Evolutionary conservation across 2,329 filamentous ascomycete genomes (phyloP), one percentile per base, ranked within the genome.

Genomic region (Fusarium clavum): DNA sequence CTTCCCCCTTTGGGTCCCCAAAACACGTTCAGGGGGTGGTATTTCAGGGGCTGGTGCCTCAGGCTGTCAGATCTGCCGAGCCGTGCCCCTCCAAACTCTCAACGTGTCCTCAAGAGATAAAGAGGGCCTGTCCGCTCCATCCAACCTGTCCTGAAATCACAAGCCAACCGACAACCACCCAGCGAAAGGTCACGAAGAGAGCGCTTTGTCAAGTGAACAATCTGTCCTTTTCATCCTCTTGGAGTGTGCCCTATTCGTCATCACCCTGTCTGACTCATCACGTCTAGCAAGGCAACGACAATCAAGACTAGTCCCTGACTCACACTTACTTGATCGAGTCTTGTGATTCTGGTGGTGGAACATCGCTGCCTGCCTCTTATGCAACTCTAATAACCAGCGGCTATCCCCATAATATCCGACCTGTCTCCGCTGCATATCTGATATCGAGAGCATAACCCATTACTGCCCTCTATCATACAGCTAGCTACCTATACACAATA

Each of bases 101-200:
- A 71, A 78, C 76, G 76, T 78, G 76, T 75, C 76, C 76, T 78
- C 68, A 71, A 75, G 72, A 79, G 73, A 80, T 81, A 81, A 81
- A 80, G 75, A 78, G 69, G 57, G 61, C 70, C 70, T 61, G 54
- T 75, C 70, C 71, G 70, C 74, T 57, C 71, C 70, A 44, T 56
- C 57, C 53, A 63, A 49, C 41, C 41, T 64, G 67, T 67, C 70
- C 70, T 52, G 59, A 44, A 45, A 57, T 56, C 43, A 52, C 65
- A 61, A 69, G 32, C 53, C 68, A 66, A 66, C 43, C 43, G 64
- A 55, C 63, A 68, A 64, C 48, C 54, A 67, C 54, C 61, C 61
- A 57, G 53, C 56, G 53, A 68, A 56, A 52, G 70, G 70, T 62
- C 48, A 56, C 67, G 34, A 61, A 71, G 20, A 58, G 59, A 68